Percentiles rank a stretch among this genome's conserved stretches.
Evolutionary conservation across 371 early-diverging fungal genomes (phyloP).

Genomic region (Mortierella sp.): DNA sequence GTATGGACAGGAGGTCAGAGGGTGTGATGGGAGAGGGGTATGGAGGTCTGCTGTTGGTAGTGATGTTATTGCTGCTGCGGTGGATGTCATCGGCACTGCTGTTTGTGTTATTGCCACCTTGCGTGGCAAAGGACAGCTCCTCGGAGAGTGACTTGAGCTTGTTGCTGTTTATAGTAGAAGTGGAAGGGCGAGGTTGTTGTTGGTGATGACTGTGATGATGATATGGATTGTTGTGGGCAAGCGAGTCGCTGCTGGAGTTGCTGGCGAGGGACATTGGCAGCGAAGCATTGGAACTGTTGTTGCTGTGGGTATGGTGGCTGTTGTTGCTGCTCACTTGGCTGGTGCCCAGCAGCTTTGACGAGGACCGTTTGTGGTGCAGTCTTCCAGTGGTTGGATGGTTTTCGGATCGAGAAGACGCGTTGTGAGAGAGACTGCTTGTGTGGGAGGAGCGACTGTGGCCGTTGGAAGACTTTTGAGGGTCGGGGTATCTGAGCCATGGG

Average conservation of each 20-base stretch:
- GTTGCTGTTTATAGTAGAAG: background rate
- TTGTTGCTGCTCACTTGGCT: background rate
- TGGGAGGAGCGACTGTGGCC: conserved; percentile 38
- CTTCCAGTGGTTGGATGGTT: conserved; percentile 8
- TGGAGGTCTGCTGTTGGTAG: conserved; percentile 10
- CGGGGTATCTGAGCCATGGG: conserved; percentile 48
- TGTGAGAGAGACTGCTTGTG: conserved; percentile 5
- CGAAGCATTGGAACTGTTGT: conserved; percentile 33
- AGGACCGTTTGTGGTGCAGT: conserved; percentile 32
- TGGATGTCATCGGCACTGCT: conserved; percentile 25
- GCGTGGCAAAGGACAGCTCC: conserved; percentile 33
- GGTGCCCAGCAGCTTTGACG: conserved; percentile 23
- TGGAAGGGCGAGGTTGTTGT: background rate
- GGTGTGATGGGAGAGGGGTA: conserved; percentile 48
- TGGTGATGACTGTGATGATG: conserved; percentile 10
- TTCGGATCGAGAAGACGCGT: conserved; percentile 12
- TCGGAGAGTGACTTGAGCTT: conserved; percentile 39
- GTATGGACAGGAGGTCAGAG: conserved; percentile 42
- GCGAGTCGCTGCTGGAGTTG: conserved; percentile 31
- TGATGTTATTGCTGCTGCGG: conserved; percentile 1
- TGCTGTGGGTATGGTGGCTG: conserved; percentile 14
- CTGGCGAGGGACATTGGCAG: conserved; percentile 40
- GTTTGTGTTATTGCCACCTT: conserved; percentile 4
- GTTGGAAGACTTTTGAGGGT: conserved; percentile 37
- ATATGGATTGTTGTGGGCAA: conserved; percentile 13